phyloP scores from a whole-genome alignment of 139 green algal genomes.

The Picochlorum sp. region DNA sequence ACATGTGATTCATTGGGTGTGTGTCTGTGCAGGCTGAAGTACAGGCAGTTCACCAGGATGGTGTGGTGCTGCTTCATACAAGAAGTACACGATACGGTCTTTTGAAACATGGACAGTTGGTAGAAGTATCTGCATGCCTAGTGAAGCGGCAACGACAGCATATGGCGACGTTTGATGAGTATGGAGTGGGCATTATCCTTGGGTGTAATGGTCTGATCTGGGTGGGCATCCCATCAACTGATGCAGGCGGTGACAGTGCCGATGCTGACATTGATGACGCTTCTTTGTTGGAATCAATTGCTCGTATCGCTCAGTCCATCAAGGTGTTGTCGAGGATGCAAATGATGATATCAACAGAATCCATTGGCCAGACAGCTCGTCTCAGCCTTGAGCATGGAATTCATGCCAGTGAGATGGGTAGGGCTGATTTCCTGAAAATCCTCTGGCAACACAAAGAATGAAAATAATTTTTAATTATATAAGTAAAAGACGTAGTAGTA shows the following conservation, averaged over 20 bases:
- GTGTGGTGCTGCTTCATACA: slow-evolving; percentile 71
- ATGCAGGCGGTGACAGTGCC: not conserved
- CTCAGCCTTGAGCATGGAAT: not conserved
- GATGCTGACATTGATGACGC: not conserved
- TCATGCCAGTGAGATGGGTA: not conserved
- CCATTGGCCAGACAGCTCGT: not conserved
- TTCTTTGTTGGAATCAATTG: not conserved
- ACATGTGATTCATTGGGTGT: not conserved
- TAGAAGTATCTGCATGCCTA: slow-evolving; percentile 56
- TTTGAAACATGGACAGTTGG: slow-evolving; percentile 54
- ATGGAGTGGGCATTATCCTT: slow-evolving; percentile 67
- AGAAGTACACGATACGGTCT: slow-evolving; percentile 77
- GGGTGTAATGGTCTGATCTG: slow-evolving; percentile 78
- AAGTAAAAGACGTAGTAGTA: too few species aligned
- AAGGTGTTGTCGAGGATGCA: slow-evolving; percentile 2
- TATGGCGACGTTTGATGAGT: slow-evolving; percentile 50
- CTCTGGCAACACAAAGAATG: not conserved
- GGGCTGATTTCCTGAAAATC: not conserved
- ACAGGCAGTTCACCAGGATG: slow-evolving; percentile 65
- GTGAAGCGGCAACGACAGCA: slow-evolving; percentile 79
- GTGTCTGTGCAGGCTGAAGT: slow-evolving; percentile 59
- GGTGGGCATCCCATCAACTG: slow-evolving; percentile 38
- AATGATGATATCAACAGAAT: slow-evolving; percentile 2
- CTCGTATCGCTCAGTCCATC: slow-evolving; percentile 3
- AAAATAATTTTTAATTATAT: too few species aligned